phyloP scores from a whole-genome alignment of 768 basidiomycete species.

The Mycena vulgaris region DNA sequence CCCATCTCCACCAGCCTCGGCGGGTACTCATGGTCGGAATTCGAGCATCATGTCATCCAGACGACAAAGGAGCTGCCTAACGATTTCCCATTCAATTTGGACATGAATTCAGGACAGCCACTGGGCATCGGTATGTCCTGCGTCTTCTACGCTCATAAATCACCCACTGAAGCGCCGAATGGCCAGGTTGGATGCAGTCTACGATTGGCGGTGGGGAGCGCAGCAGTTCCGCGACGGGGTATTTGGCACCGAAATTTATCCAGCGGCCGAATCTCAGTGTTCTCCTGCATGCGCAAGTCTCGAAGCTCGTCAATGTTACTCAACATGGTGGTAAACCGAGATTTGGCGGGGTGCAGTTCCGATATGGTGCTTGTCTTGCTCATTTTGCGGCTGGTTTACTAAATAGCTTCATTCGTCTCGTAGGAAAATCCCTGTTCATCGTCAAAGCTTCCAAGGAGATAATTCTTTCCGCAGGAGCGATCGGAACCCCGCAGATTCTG shows the following conservation, averaged over 20 bases:
- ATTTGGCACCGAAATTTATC: too few species aligned
- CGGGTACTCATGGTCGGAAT: not conserved
- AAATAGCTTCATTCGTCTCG: not conserved
- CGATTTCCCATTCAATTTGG: not conserved
- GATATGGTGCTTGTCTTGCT: too few species aligned
- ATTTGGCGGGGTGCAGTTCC: too few species aligned
- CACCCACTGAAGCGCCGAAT: not conserved
- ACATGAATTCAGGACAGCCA: not conserved
- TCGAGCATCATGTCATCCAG: not conserved
- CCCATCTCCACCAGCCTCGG: not conserved
- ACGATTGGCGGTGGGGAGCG: not conserved
- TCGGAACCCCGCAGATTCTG: constrained; percentile 33
- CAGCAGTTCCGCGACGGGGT: not conserved
- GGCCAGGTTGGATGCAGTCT: not conserved
- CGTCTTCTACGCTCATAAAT: not conserved
- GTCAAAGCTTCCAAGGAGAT: constrained; percentile 46
- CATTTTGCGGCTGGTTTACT: too few species aligned
- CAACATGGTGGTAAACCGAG: too few species aligned
- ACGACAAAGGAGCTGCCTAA: not conserved
- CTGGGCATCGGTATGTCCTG: not conserved
- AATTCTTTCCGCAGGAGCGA: constrained; percentile 46
- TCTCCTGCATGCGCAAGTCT: too few species aligned
- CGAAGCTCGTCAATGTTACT: too few species aligned
- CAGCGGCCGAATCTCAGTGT: too few species aligned
- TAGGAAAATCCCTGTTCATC: not conserved